phyloP scores from a whole-genome alignment of 2,329 filamentous ascomycete species.

The Fusarium phyllophilum region DNA sequence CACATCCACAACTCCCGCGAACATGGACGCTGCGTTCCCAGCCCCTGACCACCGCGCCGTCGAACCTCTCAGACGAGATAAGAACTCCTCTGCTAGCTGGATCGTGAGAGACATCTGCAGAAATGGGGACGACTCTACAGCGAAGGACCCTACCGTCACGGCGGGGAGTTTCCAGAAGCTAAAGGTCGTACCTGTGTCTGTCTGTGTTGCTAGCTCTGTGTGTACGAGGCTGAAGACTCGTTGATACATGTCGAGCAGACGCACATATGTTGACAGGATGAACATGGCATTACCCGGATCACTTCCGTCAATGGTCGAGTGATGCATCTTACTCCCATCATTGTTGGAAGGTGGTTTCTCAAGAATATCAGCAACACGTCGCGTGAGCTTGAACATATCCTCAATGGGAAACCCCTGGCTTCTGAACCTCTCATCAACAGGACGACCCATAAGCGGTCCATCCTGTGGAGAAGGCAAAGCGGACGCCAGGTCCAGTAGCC shows the following conservation, averaged over 20 bases:
- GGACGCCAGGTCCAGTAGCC: constrained; percentile 52
- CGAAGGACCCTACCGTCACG: constrained; percentile 54
- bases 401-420: constrained; percentile 52
- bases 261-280: constrained; percentile 52
- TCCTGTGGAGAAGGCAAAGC: constrained; percentile 45
- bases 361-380: constrained; percentile 50
- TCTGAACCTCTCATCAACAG: constrained; percentile 39
- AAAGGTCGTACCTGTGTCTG: constrained; percentile 45
- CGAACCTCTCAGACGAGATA: constrained; percentile 49
- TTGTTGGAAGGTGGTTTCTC: constrained; percentile 39
- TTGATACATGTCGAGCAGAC: constrained; percentile 55
- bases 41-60: constrained; percentile 44
- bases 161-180: constrained; percentile 54
- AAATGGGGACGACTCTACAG: constrained; percentile 52
- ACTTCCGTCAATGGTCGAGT: constrained; percentile 40
- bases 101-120: constrained; percentile 56
- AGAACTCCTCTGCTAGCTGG: constrained; percentile 55
- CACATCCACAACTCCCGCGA: constrained; percentile 47
- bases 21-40: constrained; percentile 44
- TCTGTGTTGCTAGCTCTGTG: constrained; percentile 44
- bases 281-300: constrained; percentile 54
- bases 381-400: constrained; percentile 54
- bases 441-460: constrained; percentile 29
- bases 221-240: constrained; percentile 52
- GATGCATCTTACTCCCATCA: constrained; percentile 7